Evolutionary conservation across 257 asterid species (phyloP).

Genomic region (Galeopsis tetrahit): DNA sequence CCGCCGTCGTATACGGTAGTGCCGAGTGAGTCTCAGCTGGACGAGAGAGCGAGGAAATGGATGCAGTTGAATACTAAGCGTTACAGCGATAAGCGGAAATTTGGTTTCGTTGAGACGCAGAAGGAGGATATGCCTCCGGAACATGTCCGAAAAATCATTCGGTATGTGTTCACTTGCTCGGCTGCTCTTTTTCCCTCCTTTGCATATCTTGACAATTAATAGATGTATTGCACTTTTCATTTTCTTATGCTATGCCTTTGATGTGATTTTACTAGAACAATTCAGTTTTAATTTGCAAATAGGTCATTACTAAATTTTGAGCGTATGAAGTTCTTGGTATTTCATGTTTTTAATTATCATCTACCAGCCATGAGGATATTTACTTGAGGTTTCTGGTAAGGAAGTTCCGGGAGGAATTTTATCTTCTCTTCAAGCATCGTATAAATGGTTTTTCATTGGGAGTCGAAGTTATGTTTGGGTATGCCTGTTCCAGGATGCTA

Average conservation of each 20-base stretch:
- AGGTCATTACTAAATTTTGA: not conserved
- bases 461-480: slow-evolving; percentile 9
- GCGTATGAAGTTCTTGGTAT: not conserved
- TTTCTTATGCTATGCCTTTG: not conserved
- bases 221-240: not conserved
- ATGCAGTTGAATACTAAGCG: slow-evolving; percentile 94
- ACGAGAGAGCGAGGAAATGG: slow-evolving; percentile 97
- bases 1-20: slow-evolving; percentile 90
- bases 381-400: not conserved
- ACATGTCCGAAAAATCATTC: slow-evolving; percentile 87
- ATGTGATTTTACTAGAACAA: not conserved
- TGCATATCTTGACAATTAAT: not conserved
- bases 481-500: slow-evolving; percentile 2
- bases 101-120: slow-evolving; percentile 98
- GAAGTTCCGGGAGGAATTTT: too few relatives aligned
- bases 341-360: slow-evolving; percentile 1
- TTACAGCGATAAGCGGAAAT: slow-evolving; percentile 89
- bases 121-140: slow-evolving; percentile 99
- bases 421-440: not conserved
- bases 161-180: slow-evolving; percentile 44
- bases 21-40: slow-evolving; percentile 91
- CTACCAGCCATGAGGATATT: not conserved
- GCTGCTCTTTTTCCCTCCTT: not conserved
- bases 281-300: not conserved
- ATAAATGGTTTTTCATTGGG: not conserved